phyloP scores from a whole-genome alignment of 257 asterid species.

The Forsythia suspensa region DNA sequence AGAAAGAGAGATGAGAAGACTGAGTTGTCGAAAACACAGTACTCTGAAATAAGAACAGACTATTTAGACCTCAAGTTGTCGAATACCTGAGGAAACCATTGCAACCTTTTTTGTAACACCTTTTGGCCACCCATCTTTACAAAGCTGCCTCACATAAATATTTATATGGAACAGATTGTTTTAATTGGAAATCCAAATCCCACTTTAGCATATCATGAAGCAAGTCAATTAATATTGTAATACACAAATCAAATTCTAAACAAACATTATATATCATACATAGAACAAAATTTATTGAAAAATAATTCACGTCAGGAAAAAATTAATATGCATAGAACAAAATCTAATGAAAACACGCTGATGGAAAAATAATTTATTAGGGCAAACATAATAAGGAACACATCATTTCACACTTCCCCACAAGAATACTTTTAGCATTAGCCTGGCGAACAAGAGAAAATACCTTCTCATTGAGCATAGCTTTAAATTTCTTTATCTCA shows the following conservation, averaged over 20 bases:
- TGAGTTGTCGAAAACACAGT: neutral
- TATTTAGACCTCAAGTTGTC: neutral
- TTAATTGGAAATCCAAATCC: neutral
- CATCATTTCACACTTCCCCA: neutral
- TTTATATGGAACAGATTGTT: neutral
- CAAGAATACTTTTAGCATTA: neutral
- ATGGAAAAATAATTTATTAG: neutral
- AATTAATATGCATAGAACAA: neutral
- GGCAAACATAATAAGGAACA: neutral
- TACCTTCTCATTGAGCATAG: constrained; percentile 82
- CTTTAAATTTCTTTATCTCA: constrained; percentile 87
- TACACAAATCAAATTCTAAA: neutral
- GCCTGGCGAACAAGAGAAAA: neutral
- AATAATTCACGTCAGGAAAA: neutral
- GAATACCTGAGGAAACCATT: neutral
- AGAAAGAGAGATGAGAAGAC: neutral
- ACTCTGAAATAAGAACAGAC: neutral
- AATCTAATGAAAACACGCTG: neutral
- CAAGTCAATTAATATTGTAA: neutral
- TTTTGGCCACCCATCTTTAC: neutral
- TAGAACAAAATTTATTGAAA: neutral
- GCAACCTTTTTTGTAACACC: neutral
- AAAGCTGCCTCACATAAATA: neutral
- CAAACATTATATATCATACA: neutral
- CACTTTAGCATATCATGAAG: neutral